Percentiles rank a stretch among this genome's conserved stretches.
Conservation (phyloP, 331 rosid species). For the Quercus tomentella region DNA sequence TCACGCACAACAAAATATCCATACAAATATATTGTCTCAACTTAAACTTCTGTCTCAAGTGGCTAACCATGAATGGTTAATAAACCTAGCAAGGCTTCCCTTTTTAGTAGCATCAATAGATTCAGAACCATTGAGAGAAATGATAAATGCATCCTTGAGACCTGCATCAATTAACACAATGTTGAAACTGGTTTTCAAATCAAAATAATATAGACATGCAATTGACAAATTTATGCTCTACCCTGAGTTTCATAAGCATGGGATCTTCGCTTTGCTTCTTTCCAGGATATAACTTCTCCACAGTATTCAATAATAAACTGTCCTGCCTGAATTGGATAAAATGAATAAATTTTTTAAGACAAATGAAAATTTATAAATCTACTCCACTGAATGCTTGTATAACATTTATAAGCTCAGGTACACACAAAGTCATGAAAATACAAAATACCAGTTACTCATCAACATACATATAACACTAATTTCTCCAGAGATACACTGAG, state of each 20-base stretch:
- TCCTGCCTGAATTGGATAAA: constrained; percentile 53
- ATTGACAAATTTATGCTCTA: constrained; percentile 18
- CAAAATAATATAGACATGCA: constrained; percentile 6
- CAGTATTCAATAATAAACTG: constrained; percentile 85
- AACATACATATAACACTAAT: background rate
- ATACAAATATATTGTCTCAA: background rate
- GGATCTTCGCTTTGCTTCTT: constrained; percentile 91
- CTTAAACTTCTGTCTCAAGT: constrained; percentile 20
- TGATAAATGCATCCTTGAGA: constrained; percentile 85
- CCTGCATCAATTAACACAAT: constrained; percentile 53
- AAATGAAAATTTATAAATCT: background rate
- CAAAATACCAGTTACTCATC: background rate
- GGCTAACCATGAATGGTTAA: constrained; percentile 96
- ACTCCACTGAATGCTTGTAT: background rate
- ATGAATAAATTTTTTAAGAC: constrained; percentile 4
- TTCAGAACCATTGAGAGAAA: constrained; percentile 83
- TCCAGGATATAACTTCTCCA: constrained; percentile 97
- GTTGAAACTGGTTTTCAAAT: constrained; percentile 7
- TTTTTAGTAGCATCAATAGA: constrained; percentile 94
- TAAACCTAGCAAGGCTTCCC: constrained; percentile 95
- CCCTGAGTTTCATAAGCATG: constrained; percentile 87
- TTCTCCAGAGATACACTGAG: background rate
- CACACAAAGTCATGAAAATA: background rate
- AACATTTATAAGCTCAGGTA: background rate
- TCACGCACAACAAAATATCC: constrained; percentile 8